Evolutionary conservation across 2,329 filamentous ascomycete genomes (phyloP).

Genomic region (Cladosporium phlei): DNA sequence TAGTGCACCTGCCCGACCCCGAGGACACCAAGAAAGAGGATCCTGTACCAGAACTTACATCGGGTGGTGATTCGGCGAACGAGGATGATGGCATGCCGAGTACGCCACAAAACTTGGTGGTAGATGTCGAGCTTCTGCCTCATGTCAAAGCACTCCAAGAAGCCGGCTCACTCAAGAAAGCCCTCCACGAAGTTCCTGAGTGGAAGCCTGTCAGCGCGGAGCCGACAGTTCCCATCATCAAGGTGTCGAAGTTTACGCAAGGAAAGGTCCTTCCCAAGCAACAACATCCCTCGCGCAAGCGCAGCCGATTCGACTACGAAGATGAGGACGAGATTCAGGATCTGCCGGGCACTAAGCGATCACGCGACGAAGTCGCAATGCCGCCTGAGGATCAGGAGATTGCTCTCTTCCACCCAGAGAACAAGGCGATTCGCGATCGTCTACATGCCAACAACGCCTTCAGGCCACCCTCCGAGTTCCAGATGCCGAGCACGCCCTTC

Average conservation of each 20-base stretch:
- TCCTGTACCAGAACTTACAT: constrained; percentile 28
- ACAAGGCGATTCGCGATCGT: constrained; percentile 82
- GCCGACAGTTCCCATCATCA: not conserved
- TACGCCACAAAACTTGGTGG: constrained; percentile 26
- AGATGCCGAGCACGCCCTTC: constrained; percentile 85
- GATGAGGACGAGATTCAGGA: constrained; percentile 54
- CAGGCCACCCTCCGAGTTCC: constrained; percentile 82
- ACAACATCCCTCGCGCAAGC: constrained; percentile 64
- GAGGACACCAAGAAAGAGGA: constrained; percentile 13
- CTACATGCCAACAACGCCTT: constrained; percentile 90
- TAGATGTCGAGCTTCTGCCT: constrained; percentile 25
- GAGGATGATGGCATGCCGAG: constrained; percentile 28
- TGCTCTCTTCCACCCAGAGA: constrained; percentile 82
- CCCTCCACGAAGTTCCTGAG: constrained; percentile 26
- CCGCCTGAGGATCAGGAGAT: constrained; percentile 69
- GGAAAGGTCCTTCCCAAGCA: constrained; percentile 69
- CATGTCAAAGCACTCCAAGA: constrained; percentile 24
- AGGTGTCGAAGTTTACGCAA: constrained; percentile 77
- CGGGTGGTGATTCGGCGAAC: constrained; percentile 26
- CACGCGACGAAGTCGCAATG: constrained; percentile 45
- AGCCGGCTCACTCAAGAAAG: constrained; percentile 24
- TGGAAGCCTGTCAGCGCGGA: constrained; percentile 1
- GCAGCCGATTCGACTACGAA: constrained; percentile 75
- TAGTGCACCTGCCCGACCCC: constrained; percentile 18
- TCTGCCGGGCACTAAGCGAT: constrained; percentile 35